phyloP scores from a whole-genome alignment of 1,284 basidiomycete genomes.

The Ceratobasidium sp. region DNA sequence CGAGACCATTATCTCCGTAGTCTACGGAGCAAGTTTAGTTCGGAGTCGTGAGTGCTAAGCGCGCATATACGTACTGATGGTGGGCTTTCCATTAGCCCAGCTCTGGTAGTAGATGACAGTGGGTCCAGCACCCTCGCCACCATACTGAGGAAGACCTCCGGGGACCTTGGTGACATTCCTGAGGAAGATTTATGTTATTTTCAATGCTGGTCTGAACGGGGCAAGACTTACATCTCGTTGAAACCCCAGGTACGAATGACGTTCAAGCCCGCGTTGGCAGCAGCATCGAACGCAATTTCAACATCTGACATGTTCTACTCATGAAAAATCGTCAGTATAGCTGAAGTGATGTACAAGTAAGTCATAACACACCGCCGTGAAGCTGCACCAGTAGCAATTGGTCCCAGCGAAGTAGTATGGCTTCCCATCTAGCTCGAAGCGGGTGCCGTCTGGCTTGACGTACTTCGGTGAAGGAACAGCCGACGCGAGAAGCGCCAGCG shows the following conservation, averaged over 20 bases:
- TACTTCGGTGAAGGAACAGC: conserved; percentile 30
- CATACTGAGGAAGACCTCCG: conserved; percentile 44
- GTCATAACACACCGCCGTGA: conserved; percentile 45
- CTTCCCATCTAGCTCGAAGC: conserved; percentile 44
- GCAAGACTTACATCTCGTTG: conserved; percentile 40
- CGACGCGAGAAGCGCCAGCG: conserved; percentile 30
- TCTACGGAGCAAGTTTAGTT: conserved; percentile 42
- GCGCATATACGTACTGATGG: conserved; percentile 47
- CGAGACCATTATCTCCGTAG: conserved; percentile 53
- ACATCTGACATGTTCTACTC: conserved; percentile 44
- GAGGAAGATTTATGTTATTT: background rate
- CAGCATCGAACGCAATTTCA: conserved; percentile 44
- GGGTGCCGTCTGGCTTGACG: conserved; percentile 36
- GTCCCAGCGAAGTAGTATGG: conserved; percentile 68
- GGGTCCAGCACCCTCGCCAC: conserved; percentile 44
- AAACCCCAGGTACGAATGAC: conserved; percentile 53
- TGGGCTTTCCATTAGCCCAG: conserved; percentile 50
- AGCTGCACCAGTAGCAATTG: conserved; percentile 62
- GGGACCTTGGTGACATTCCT: conserved; percentile 41
- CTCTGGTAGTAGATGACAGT: conserved; percentile 43
- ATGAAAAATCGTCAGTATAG: background rate
- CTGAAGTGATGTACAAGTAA: background rate
- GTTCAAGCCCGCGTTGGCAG: conserved; percentile 50
- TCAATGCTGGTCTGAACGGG: background rate
- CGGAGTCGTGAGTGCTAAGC: background rate